Evolutionary conservation across 1,139 yeast genomes (phyloP).

Genomic region (Yamadazyma dushanensis): DNA sequence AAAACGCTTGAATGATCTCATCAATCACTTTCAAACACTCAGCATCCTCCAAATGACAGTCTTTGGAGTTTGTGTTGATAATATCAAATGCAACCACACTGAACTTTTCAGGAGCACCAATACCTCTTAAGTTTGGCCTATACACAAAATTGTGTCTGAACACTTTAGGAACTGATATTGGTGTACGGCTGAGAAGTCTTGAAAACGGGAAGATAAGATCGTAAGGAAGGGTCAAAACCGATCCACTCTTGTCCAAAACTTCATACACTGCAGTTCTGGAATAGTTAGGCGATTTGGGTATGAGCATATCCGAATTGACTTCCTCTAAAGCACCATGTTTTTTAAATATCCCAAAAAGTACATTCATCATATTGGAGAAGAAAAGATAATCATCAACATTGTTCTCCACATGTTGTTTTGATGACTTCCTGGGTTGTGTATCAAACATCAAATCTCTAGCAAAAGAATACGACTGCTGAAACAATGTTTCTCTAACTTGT

Average conservation of each 20-base stretch:
- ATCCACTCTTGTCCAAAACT: slow-evolving; percentile 80
- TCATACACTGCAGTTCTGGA: slow-evolving; percentile 68
- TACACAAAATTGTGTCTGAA: slow-evolving; percentile 80
- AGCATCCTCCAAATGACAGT: slow-evolving; percentile 63
- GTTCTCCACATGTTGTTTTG: slow-evolving; percentile 23
- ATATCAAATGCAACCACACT: slow-evolving; percentile 88
- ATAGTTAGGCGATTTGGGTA: slow-evolving; percentile 80
- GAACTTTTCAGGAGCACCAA: slow-evolving; percentile 75
- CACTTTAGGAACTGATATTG: slow-evolving; percentile 58
- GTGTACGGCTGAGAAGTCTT: slow-evolving; percentile 66
- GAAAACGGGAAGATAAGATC: slow-evolving; percentile 91
- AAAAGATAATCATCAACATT: slow-evolving; percentile 41
- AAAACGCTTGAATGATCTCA: slow-evolving; percentile 64
- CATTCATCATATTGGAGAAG: slow-evolving; percentile 52
- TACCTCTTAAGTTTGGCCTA: slow-evolving; percentile 53
- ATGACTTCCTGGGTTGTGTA: slow-evolving; percentile 19
- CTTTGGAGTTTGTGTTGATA: slow-evolving; percentile 48
- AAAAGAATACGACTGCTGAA: slow-evolving; percentile 77
- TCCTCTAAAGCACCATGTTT: slow-evolving; percentile 87
- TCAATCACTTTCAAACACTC: slow-evolving; percentile 82
- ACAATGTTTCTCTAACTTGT: slow-evolving; percentile 83
- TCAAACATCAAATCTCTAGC: slow-evolving; percentile 86
- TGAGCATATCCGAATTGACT: slow-evolving; percentile 50
- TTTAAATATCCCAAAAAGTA: slow-evolving; percentile 60
- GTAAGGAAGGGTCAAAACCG: slow-evolving; percentile 83